Percentiles rank a stretch among this genome's conserved stretches.
phyloP scores from a whole-genome alignment of 371 early-diverging fungal genomes.

The Smittium culicis region DNA sequence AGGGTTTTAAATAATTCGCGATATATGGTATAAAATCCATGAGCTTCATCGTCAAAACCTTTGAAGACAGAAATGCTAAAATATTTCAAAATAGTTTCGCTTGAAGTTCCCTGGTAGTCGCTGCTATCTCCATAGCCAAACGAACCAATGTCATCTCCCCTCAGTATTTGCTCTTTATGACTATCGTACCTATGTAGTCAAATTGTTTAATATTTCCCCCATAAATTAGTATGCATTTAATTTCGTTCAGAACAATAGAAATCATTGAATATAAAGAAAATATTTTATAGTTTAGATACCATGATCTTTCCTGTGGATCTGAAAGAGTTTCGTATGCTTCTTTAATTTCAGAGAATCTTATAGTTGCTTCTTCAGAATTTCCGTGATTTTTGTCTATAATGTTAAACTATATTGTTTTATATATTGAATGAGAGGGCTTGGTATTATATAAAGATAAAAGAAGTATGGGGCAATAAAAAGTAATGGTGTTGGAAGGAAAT shows the following conservation, averaged over 20 bases:
- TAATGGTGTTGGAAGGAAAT: too few species aligned
- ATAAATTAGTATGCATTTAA: too few species aligned
- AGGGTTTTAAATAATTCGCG: constrained; percentile 59
- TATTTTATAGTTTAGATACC: too few species aligned
- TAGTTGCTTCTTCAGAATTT: constrained; percentile 67
- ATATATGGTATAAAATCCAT: constrained; percentile 73
- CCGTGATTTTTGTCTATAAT: constrained; percentile 70
- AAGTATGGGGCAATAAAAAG: too few species aligned
- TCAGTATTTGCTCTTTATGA: constrained; percentile 35
- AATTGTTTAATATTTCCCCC: too few species aligned
- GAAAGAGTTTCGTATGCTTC: constrained; percentile 80
- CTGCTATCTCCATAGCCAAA: constrained; percentile 11
- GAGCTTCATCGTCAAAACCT: constrained; percentile 37
- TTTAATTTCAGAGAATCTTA: constrained; percentile 69
- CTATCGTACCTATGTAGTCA: constrained; percentile 23
- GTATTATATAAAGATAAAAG: too few species aligned
- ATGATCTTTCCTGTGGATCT: constrained; percentile 78
- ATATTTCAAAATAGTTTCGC: constrained; percentile 25
- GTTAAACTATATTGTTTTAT: not conserved
- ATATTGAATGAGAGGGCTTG: too few species aligned
- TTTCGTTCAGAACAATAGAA: too few species aligned
- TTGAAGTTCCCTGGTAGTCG: constrained; percentile 17
- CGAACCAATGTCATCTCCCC: constrained; percentile 14
- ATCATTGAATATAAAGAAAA: too few species aligned
- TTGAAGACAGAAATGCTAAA: constrained; percentile 28